A percentile compares a stretch with the other conserved stretches of the same genome.
phyloP scores from a whole-genome alignment of 495 filamentous ascomycete genomes.

The Xylaria sp. region DNA sequence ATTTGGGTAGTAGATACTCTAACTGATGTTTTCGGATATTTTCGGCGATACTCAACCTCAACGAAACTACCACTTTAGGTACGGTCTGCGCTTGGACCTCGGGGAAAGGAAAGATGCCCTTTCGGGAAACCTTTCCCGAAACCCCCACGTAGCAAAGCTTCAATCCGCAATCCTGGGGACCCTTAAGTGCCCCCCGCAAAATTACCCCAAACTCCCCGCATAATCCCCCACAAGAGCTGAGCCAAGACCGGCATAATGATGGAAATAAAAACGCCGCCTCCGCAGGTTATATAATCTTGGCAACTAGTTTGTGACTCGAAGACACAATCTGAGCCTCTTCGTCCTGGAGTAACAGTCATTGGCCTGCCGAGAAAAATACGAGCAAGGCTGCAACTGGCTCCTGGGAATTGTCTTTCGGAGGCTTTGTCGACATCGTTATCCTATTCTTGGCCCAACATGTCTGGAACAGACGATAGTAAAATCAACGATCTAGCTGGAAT shows the following conservation, averaged over 20 bases:
- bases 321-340: background rate
- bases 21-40: background rate
- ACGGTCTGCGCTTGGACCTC: background rate
- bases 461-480: background rate
- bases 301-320: background rate
- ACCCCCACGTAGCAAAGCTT: background rate
- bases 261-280: background rate
- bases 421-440: background rate
- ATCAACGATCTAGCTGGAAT: background rate
- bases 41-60: constrained; percentile 1
- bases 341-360: background rate
- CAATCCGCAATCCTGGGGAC: background rate
- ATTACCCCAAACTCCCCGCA: background rate
- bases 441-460: background rate
- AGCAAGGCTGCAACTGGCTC: background rate
- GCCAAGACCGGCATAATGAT: background rate
- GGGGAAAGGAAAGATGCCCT: background rate
- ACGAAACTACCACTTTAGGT: background rate
- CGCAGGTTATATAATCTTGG: background rate
- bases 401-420: background rate
- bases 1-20: background rate
- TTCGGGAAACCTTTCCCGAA: background rate
- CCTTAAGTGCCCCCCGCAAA: background rate
- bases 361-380: background rate
- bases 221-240: background rate